These are phyloP conservation scores for Boeremia exigua DNA, from an alignment of 2,329 filamentous ascomycete species.

Conservation along the genomic window DNA sequence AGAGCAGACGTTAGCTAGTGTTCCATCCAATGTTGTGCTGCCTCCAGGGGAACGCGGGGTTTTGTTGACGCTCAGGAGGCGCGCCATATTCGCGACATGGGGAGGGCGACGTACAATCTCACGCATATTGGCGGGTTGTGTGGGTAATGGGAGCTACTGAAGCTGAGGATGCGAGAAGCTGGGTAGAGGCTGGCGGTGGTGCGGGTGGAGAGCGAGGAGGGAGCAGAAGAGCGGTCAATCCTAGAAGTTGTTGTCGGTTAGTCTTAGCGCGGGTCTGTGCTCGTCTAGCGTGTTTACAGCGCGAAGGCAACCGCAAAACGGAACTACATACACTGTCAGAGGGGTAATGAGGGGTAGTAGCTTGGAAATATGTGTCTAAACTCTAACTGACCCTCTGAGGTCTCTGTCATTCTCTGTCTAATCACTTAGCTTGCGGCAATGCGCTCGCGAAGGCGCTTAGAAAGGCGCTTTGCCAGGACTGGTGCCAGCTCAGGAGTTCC, in stretches of 20 bases:
- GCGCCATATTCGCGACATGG: constrained; percentile 49
- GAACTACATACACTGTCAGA: not conserved
- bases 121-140: constrained; percentile 62
- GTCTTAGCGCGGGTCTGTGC: constrained; percentile 17
- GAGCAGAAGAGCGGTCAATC: constrained; percentile 39
- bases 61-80: constrained; percentile 21
- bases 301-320: constrained; percentile 26
- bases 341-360: constrained; percentile 5
- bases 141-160: constrained; percentile 31
- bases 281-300: constrained; percentile 24
- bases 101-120: constrained; percentile 66
- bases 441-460: not conserved
- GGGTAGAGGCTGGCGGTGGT: constrained; percentile 35
- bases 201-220: constrained; percentile 40
- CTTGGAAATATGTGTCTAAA: not conserved
- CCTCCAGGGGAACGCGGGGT: constrained; percentile 51
- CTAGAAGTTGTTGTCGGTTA: constrained; percentile 28
- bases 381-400: not conserved
- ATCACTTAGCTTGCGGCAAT: not conserved
- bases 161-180: constrained; percentile 42
- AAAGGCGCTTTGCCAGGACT: not conserved
- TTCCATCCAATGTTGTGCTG: constrained; percentile 50
- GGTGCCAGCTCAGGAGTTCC: constrained; percentile 16
- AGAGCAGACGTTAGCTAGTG: constrained; percentile 62
- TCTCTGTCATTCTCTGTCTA: not conserved